Evolutionary conservation across 1,284 basidiomycete genomes (phyloP).

Genomic region (Malassezia japonica): DNA sequence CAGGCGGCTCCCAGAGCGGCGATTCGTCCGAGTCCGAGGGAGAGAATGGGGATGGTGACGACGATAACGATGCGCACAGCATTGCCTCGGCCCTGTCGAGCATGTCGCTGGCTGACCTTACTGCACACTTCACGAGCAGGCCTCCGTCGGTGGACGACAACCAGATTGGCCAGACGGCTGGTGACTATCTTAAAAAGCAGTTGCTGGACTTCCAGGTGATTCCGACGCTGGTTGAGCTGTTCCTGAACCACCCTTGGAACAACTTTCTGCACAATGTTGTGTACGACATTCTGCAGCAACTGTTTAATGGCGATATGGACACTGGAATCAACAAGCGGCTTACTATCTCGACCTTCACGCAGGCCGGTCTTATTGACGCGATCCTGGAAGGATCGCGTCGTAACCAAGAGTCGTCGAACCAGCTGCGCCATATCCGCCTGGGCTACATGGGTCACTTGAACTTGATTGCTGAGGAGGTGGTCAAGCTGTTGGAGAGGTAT

Average conservation of each 20-base stretch:
- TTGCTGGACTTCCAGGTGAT: conserved; percentile 42
- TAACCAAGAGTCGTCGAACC: conserved; percentile 34
- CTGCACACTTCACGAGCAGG: conserved; percentile 24
- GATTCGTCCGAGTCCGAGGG: conserved; percentile 2
- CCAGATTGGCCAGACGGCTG: conserved; percentile 22
- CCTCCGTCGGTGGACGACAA: conserved; percentile 18
- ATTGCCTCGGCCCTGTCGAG: conserved; percentile 35
- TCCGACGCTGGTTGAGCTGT: conserved; percentile 53
- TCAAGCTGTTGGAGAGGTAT: conserved; percentile 72
- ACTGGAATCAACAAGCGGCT: conserved; percentile 38
- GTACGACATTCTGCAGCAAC: conserved; percentile 91
- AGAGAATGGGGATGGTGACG: conserved; percentile 1
- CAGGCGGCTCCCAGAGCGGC: no score
- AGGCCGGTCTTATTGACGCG: conserved; percentile 31
- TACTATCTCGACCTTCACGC: conserved; percentile 39
- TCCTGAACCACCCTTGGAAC: conserved; percentile 94
- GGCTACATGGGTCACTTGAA: conserved; percentile 97
- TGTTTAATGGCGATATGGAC: conserved; percentile 72
- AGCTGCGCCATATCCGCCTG: conserved; percentile 37
- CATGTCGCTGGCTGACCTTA: conserved; percentile 38
- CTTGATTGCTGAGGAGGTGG: conserved; percentile 81
- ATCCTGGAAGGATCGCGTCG: conserved; percentile 39
- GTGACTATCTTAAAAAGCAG: conserved; percentile 40
- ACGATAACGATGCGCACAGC: conserved; percentile 22
- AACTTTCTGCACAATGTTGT: conserved; percentile 96